Evolutionary conservation across 257 asterid genomes (phyloP), one percentile per base, ranked within the genome.

Genomic region (Fraxinus pennsylvanica): DNA sequence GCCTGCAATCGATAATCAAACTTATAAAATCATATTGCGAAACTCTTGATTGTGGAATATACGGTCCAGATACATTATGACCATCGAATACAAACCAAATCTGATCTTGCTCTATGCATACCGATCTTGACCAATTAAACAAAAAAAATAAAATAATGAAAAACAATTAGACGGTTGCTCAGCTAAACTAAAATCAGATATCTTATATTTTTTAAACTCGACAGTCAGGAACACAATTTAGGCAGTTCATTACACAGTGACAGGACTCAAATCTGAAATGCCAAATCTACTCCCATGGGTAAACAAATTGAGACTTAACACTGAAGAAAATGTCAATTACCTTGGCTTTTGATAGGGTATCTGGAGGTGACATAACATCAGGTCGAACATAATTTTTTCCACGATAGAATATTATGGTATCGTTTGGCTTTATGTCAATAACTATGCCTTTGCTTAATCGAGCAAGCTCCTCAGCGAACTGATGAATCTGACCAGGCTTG

Each of bases 291-390:
- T 54, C 68, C 30, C 12, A 52, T 7, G 36, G 4, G 30, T 39
- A 71, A 54, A 33, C 17, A 71, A 69, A 78, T 39, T 22, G 71
- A 22, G 47, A n/a, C 27, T n/a, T 1, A 72, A 63, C 71, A 57
- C 39, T 57, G 43, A 54, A 68, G 45, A 73, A 72, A 36, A 45
- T 33, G 33, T 22, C 30, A 67, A 78, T 25, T 81, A 95, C 99
- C 98, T 92, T 96, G 39, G 96, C 94, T 89, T 96, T 96, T 72
- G 99, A 93, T 45, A 95, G 87, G 75, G 98, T 93, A 84, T 93
- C 89, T 63, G 94, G 87, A 73, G 99, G 98, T 33, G 97, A 93
- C 96, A 93, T 87, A 77, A 91, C 87, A 74, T 90, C 91, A 6
- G 97, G 97, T 43, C 77, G 97, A 74, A 91, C 96, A 76, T 96